phyloP scores from a whole-genome alignment of 345 rosid species.

The Raphanus raphanistrum region DNA sequence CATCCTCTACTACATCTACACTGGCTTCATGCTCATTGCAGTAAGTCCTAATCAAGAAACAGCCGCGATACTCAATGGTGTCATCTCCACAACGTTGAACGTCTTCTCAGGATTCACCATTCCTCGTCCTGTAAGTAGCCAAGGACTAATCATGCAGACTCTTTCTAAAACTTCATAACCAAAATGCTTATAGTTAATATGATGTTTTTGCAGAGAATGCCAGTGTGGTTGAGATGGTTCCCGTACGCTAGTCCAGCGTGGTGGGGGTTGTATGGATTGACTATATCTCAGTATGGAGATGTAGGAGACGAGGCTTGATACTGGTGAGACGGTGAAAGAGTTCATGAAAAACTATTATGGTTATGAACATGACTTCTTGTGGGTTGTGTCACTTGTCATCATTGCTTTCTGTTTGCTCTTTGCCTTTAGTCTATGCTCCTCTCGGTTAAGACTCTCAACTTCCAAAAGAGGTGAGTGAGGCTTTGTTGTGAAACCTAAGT shows the following conservation, averaged over 20 bases:
- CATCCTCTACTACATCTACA: conserved; percentile 48
- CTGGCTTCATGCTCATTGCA: conserved; percentile 48
- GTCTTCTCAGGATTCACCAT: conserved; percentile 54
- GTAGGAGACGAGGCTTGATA: conserved; percentile 37
- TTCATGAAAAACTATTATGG: conserved; percentile 47
- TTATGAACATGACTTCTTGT: conserved; percentile 43
- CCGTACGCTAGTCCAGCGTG: conserved; percentile 44
- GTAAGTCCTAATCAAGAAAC: conserved; percentile 47
- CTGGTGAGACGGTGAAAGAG: conserved; percentile 47
- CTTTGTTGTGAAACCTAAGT: background rate
- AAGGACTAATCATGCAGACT: background rate
- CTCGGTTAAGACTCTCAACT: conserved; percentile 44
- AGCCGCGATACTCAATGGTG: conserved; percentile 35
- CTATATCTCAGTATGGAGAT: conserved; percentile 50
- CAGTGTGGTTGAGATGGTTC: conserved; percentile 52
- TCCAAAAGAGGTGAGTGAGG: conserved; percentile 44
- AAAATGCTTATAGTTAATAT: background rate
- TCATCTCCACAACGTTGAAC: conserved; percentile 42
- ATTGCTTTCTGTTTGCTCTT: conserved; percentile 39
- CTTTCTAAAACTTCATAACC: background rate
- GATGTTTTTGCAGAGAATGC: conserved; percentile 44
- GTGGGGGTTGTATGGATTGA: conserved; percentile 48
- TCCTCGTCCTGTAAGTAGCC: conserved; percentile 46
- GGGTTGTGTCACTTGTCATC: conserved; percentile 39
- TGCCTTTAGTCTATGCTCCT: conserved; percentile 32